Evolutionary conservation across 2,329 filamentous ascomycete genomes (phyloP).

Genomic region (Scedosporium aurantiacum): DNA sequence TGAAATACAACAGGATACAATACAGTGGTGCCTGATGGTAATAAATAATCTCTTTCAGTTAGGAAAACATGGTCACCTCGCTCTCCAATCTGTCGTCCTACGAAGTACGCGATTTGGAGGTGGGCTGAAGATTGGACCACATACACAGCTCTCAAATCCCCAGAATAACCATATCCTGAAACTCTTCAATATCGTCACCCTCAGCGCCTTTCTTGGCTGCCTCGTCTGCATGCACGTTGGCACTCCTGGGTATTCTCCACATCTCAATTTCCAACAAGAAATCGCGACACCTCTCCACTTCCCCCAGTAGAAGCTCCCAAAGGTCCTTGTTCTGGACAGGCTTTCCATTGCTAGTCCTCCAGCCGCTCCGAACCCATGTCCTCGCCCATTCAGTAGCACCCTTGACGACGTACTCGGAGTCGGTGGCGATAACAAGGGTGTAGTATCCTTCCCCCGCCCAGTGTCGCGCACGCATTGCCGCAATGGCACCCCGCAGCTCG

Average conservation of each 20-base stretch:
- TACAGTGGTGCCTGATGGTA: too few species aligned
- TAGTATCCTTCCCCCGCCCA: slow-evolving; percentile 31
- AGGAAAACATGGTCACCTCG: too few species aligned
- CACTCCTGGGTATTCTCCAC: background rate
- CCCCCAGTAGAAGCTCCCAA: slow-evolving; percentile 36
- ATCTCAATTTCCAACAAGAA: slow-evolving; percentile 20
- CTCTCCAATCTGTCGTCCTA: too few species aligned
- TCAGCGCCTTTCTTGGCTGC: background rate
- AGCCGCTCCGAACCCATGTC: slow-evolving; percentile 32
- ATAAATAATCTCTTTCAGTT: too few species aligned
- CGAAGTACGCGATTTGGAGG: too few species aligned
- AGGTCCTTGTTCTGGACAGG: slow-evolving; percentile 39
- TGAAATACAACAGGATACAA: too few species aligned
- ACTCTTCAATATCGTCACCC: background rate
- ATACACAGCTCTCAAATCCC: background rate
- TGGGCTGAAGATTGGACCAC: too few species aligned
- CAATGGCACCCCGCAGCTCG: slow-evolving; percentile 42
- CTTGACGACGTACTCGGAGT: slow-evolving; percentile 38
- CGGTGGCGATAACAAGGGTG: slow-evolving; percentile 39
- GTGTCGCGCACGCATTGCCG: slow-evolving; percentile 30
- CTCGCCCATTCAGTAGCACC: slow-evolving; percentile 31
- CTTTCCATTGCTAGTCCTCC: slow-evolving; percentile 23
- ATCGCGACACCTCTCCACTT: slow-evolving; percentile 21
- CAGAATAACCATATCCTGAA: background rate
- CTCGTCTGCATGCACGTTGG: background rate